Conservation (phyloP, 768 basidiomycete genomes). For the Tylopilus plumbeoviolaceoides region DNA sequence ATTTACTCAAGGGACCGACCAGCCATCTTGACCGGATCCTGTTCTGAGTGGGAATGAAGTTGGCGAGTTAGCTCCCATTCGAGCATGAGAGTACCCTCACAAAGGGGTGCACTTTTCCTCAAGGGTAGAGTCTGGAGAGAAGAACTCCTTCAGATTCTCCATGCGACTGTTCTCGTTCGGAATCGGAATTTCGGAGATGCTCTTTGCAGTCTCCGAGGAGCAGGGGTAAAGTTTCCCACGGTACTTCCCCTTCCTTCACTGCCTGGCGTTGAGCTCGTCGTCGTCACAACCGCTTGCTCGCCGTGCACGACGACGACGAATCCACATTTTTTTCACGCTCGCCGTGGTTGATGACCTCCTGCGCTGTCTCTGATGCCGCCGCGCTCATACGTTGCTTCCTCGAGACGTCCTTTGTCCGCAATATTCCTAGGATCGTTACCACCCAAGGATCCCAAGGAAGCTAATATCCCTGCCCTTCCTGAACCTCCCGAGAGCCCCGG, state of each 20-base stretch:
- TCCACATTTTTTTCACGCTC: slow-evolving; percentile 4
- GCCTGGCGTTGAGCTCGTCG: slow-evolving; percentile 16
- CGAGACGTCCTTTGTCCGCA: slow-evolving; percentile 57
- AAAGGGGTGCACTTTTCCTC: too few relatives aligned
- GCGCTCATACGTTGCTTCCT: slow-evolving; percentile 39
- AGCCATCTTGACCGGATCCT: neutral
- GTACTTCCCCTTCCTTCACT: slow-evolving; percentile 14
- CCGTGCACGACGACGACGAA: slow-evolving; percentile 26
- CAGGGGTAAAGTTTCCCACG: slow-evolving; percentile 24
- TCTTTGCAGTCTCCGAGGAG: neutral
- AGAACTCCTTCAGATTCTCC: too few relatives aligned
- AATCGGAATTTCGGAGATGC: slow-evolving; percentile 20
- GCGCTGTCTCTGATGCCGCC: slow-evolving; percentile 42
- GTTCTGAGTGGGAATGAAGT: too few relatives aligned
- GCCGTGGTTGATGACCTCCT: slow-evolving; percentile 28
- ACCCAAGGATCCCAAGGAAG: slow-evolving; percentile 36
- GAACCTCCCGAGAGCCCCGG: slow-evolving; percentile 63
- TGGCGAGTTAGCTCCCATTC: neutral
- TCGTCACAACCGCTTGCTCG: slow-evolving; percentile 22
- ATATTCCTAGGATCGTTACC: slow-evolving; percentile 51
- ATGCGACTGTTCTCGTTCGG: slow-evolving; percentile 4
- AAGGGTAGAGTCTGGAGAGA: too few relatives aligned
- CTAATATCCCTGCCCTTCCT: slow-evolving; percentile 60
- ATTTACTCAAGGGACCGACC: neutral
- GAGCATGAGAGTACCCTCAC: neutral